These are phyloP conservation scores for Ceratonia siliqua DNA, from an alignment of 306 rosid genomes.

Conservation along the genomic window DNA sequence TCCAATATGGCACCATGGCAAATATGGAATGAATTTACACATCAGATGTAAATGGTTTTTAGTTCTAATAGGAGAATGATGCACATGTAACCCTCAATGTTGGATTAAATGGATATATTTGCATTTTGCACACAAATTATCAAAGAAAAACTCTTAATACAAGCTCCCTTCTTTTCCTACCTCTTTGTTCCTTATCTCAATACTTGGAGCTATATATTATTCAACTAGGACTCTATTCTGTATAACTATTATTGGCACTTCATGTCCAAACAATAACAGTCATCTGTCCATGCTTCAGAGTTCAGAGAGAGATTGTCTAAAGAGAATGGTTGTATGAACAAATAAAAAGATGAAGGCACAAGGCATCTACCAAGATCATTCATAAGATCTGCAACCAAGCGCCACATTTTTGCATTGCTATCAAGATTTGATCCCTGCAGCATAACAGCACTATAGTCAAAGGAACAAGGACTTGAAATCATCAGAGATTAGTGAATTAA, in stretches of 20 bases:
- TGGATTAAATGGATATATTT: not conserved
- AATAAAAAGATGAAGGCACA: conserved; percentile 19
- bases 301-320: not conserved
- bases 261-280: not conserved
- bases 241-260: not conserved
- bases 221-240: not conserved
- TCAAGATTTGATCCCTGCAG: conserved; percentile 94
- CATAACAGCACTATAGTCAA: conserved; percentile 21
- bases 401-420: conserved; percentile 98
- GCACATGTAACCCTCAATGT: not conserved
- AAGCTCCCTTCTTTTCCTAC: not conserved
- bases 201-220: not conserved
- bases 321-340: not conserved
- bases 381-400: conserved; percentile 96
- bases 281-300: not conserved
- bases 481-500: conserved; percentile 24
- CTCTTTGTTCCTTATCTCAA: not conserved
- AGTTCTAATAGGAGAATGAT: conserved; percentile 11
- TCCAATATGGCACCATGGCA: not conserved
- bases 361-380: conserved; percentile 80
- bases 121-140: not conserved
- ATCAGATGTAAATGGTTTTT: not conserved
- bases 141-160: not conserved
- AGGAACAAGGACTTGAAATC: conserved; percentile 9
- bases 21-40: not conserved